phyloP scores from a whole-genome alignment of 768 basidiomycete species.

The Filobasidium floriforme region DNA sequence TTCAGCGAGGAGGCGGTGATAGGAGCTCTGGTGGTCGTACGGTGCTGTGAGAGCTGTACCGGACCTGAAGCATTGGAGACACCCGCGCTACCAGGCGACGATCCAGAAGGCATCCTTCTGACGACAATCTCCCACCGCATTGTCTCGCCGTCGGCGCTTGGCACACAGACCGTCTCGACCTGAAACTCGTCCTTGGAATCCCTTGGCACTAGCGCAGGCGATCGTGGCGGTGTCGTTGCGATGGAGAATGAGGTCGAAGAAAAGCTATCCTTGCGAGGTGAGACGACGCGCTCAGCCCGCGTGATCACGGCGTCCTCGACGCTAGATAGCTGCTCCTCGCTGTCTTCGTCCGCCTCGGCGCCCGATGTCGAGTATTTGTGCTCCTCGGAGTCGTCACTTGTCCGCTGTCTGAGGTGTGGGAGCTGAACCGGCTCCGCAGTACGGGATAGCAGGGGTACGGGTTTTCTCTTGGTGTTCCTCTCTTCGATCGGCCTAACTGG shows the following conservation, averaged over 20 bases:
- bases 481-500: not conserved
- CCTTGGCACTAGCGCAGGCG: slow-evolving; percentile 3
- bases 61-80: not conserved
- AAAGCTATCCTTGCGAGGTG: slow-evolving; percentile 10
- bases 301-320: slow-evolving; percentile 16
- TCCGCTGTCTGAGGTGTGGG: not conserved
- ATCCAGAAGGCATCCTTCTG: slow-evolving; percentile 5
- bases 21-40: slow-evolving; percentile 21
- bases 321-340: slow-evolving; percentile 9
- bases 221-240: not conserved
- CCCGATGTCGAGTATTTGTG: not conserved
- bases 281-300: slow-evolving; percentile 9
- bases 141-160: slow-evolving; percentile 53
- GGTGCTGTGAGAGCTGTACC: slow-evolving; percentile 1
- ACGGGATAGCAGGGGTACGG: not conserved
- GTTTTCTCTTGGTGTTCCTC: not conserved
- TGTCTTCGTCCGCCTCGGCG: slow-evolving; percentile 14
- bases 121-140: slow-evolving; percentile 62
- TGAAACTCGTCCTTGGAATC: slow-evolving; percentile 72
- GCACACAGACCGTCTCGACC: slow-evolving; percentile 47
- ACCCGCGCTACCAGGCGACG: not conserved
- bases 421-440: not conserved
- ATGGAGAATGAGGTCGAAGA: slow-evolving; percentile 8
- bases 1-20: slow-evolving; percentile 32
- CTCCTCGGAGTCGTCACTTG: not conserved